Base-by-base conservation (phyloP, 2,329 filamentous ascomycete species). In the Herpotrichia juniperi region DNA sequence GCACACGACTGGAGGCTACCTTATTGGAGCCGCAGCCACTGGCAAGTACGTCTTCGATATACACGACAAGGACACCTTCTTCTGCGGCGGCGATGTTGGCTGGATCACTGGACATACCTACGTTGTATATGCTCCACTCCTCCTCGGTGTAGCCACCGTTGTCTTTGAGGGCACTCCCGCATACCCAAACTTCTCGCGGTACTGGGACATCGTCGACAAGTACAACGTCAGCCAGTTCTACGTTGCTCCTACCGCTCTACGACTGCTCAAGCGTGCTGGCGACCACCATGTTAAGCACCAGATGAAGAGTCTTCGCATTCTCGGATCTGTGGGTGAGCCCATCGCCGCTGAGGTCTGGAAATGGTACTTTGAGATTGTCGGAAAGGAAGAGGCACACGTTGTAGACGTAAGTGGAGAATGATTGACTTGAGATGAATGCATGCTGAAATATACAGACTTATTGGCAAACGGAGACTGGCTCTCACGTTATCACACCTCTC, bases 41-140 rank as follows among this genome's bases (percentile, higher is more conserved):
- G 93, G 93, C 58, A 99, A 97, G 79, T 97, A 99, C 75, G 93
- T 97, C 57, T 99, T 99, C 72, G 94, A 99, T 74, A 96, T 99
- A 58, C 94, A 99, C 74, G 88, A 93, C 57, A 87, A 89, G 48
- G 94, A 99, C 75, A 86, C 85, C 58, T 97, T 94, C 83, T 97
- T 97, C 83, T 99, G 94, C 67, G 94, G 93, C 75, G 94, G 94
- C 74, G 94, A 99, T 69, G 93, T 99, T 37, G 94, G 94, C 60
- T 99, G 94, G 94, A 97, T 99, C 73, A 99, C 94, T 25, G 94
- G 94, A 16, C 94, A 99, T 79, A 96, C 94, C 21, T 99, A 99
- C 68, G 93, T 97, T 50, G 93, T 99, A 32, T 99, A 99, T 72
- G 92, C 94, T 10, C 94, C 94, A 59, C 83, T 99, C 47, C 82